Conservation (phyloP, 2,329 filamentous ascomycete species). For the Aureobasidium uvarum region DNA sequence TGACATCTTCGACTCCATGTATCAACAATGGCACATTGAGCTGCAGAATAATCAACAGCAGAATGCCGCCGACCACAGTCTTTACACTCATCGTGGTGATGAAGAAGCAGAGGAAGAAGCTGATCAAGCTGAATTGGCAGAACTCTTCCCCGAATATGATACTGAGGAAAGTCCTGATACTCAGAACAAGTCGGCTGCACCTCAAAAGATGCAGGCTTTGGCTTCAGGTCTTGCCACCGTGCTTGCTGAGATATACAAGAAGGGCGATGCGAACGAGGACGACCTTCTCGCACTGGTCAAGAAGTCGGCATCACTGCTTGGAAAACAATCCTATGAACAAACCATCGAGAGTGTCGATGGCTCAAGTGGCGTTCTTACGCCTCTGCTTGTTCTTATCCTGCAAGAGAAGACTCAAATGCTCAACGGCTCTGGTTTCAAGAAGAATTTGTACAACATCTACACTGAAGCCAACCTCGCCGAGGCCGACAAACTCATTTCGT, state of each 20-base stretch:
- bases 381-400: slow-evolving; percentile 38
- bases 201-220: slow-evolving; percentile 30
- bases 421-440: slow-evolving; percentile 27
- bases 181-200: not conserved
- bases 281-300: slow-evolving; percentile 31
- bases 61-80: slow-evolving; percentile 67
- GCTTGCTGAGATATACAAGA: slow-evolving; percentile 30
- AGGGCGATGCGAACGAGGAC: slow-evolving; percentile 15
- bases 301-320: slow-evolving; percentile 20
- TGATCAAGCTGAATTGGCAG: slow-evolving; percentile 70
- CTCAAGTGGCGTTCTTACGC: slow-evolving; percentile 11
- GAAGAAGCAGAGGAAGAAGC: slow-evolving; percentile 72
- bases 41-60: slow-evolving; percentile 73
- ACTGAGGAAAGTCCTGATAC: slow-evolving; percentile 41
- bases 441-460: slow-evolving; percentile 77
- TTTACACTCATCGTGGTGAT: slow-evolving; percentile 81
- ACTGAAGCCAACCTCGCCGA: slow-evolving; percentile 74
- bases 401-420: slow-evolving; percentile 36
- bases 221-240: slow-evolving; percentile 32
- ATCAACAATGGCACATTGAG: slow-evolving; percentile 74
- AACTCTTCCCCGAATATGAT: slow-evolving; percentile 78
- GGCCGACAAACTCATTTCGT: slow-evolving; percentile 66
- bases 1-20: slow-evolving; percentile 52
- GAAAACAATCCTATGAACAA: not conserved
- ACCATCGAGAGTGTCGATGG: not conserved